These are phyloP conservation scores for Neonectria punicea DNA, from an alignment of 2,329 filamentous ascomycete genomes.

Conservation along the genomic window DNA sequence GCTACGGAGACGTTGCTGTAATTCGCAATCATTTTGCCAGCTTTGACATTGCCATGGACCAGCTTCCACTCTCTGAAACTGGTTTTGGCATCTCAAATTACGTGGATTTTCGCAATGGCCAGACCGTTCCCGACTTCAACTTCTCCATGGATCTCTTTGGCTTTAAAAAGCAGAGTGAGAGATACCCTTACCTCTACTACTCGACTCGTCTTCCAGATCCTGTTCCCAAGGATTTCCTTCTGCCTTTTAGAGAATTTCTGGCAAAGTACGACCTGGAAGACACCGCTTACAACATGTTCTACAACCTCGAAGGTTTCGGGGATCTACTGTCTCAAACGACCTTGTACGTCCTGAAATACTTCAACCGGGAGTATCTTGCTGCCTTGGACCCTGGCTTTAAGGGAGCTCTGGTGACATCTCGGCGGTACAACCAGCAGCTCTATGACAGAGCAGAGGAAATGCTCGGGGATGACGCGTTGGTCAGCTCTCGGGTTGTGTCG, in stretches of 20 bases:
- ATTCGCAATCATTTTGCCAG: constrained; percentile 27
- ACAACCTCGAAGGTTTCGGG: constrained; percentile 31
- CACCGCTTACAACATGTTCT: constrained; percentile 29
- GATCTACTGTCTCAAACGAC: constrained; percentile 30
- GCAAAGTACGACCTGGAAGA: constrained; percentile 27
- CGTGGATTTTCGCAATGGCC: constrained; percentile 30
- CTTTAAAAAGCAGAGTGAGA: constrained; percentile 22
- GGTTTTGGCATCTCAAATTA: constrained; percentile 28
- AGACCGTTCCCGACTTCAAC: constrained; percentile 19
- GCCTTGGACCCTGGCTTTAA: constrained; percentile 20
- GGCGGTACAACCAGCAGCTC: constrained; percentile 30
- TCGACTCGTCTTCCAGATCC: constrained; percentile 30
- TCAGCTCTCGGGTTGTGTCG: constrained; percentile 19
- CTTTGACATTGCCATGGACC: constrained; percentile 24
- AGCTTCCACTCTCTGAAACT: constrained; percentile 23
- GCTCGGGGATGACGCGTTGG: constrained; percentile 24
- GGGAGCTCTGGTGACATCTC: constrained; percentile 31
- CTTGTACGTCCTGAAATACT: constrained; percentile 29
- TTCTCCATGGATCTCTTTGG: constrained; percentile 17
- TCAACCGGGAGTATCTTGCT: constrained; percentile 29
- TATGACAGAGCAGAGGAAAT: constrained; percentile 23
- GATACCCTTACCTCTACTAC: constrained; percentile 30
- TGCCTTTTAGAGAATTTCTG: constrained; percentile 29
- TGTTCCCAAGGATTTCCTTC: constrained; percentile 26
- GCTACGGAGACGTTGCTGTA: constrained; percentile 27